A percentile compares a stretch with the other conserved stretches of the same genome.
Evolutionary conservation across 148 eudicot species (phyloP).

Genomic region (Fagopyrum esculentum): DNA sequence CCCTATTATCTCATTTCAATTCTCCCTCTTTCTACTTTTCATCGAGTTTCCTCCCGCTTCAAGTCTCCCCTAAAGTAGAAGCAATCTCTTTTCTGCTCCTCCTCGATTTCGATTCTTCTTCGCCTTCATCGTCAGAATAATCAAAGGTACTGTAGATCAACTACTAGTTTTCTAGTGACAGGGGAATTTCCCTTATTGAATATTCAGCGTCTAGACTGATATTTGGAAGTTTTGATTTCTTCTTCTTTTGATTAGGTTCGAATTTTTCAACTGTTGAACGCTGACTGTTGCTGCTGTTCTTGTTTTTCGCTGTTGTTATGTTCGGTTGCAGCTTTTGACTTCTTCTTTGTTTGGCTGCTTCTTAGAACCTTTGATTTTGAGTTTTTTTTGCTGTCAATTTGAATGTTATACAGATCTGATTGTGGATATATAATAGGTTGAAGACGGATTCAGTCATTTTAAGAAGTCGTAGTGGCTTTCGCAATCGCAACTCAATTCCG

Average conservation of each 20-base stretch:
- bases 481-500: background rate
- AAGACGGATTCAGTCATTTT: background rate
- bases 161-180: background rate
- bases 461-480: background rate
- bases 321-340: constrained; percentile 22
- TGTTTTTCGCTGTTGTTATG: background rate
- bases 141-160: constrained; percentile 4
- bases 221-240: background rate
- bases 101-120: background rate
- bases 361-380: constrained; percentile 19
- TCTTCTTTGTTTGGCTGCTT: constrained; percentile 19
- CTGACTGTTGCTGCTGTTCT: background rate
- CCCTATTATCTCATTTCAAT: background rate
- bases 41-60: constrained; percentile 4
- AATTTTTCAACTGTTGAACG: background rate
- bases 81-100: background rate
- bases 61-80: constrained; percentile 1
- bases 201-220: background rate
- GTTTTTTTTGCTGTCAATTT: background rate
- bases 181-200: background rate
- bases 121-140: background rate
- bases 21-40: background rate
- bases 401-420: background rate
- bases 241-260: background rate
- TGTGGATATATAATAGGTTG: background rate